Conservation (phyloP, 1,284 basidiomycete species). For the Rhodotorula sp. region DNA sequence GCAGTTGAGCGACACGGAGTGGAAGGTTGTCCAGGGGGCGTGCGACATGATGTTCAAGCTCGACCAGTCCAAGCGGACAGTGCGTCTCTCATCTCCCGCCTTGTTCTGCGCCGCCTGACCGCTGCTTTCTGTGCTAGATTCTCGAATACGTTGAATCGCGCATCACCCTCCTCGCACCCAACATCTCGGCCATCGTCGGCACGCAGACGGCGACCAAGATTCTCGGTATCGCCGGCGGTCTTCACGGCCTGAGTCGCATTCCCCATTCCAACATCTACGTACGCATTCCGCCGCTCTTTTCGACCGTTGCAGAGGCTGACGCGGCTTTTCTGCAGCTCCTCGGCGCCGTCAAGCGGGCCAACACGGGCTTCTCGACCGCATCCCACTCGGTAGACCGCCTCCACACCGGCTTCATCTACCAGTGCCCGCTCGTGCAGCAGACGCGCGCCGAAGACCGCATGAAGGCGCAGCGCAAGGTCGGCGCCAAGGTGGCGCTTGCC, state of each 20-base stretch:
- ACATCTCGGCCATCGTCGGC: conserved; percentile 95
- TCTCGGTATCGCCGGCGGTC: conserved; percentile 92
- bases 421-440: conserved; percentile 79
- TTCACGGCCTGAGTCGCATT: conserved; percentile 87
- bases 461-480: conserved; percentile 88
- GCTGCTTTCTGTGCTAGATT: conserved; percentile 60
- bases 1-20: conserved; percentile 68
- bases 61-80: conserved; percentile 83
- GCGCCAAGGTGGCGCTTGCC: conserved; percentile 86
- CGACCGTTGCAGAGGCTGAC: background rate
- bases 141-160: conserved; percentile 98
- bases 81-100: conserved; percentile 46
- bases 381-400: conserved; percentile 66
- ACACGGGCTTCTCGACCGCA: conserved; percentile 73
- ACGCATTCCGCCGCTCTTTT: conserved; percentile 44
- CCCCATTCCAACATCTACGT: conserved; percentile 95
- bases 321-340: conserved; percentile 64
- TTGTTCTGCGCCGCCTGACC: background rate
- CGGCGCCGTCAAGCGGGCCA: conserved; percentile 87
- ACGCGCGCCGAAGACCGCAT: conserved; percentile 89
- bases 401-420: conserved; percentile 97
- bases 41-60: conserved; percentile 84
- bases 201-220: conserved; percentile 97
- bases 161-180: conserved; percentile 97
- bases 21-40: conserved; percentile 78